Base-by-base conservation (phyloP, 2,329 filamentous ascomycete species). In the Trichoderma sp. region DNA sequence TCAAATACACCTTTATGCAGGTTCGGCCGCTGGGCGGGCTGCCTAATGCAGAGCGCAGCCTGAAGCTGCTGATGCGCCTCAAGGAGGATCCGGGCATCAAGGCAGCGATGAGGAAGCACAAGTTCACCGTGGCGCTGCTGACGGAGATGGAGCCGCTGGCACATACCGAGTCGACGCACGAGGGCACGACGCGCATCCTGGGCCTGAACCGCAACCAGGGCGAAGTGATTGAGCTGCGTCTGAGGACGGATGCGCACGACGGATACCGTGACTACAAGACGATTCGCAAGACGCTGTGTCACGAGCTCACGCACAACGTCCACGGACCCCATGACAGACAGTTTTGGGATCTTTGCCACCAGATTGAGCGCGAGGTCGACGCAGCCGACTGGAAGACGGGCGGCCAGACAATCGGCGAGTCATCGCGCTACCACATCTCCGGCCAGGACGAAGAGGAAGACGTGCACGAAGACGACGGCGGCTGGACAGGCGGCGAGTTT, bases 71-170 rank as follows among this genome's bases (percentile, higher is more conserved):
- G 2, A 84, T 91, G 77, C 87, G 91, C 0, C 84, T 99, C 4
- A 89, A 89, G 72, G 86, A 90, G 70, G 96, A 99, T 78, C 90
- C 92, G 0, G 96, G 96, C 8, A 95, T 99, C 80, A 90, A 90
- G 71, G 84, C 90, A 0, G 86, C 89, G 1, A 99, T 99, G 96
- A 84, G 86, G 18, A 90, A 89, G 74, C 94, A 97, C 82, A 87
- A 89, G 72, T 97, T 97, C 82, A 87, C 86, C 24, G 96, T 99
- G 0, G 90, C 90, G 0, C 80, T 98, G 3, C 84, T 99, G 30
- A 97, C 94, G 0, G 96, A 99, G 80, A 98, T 99, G 95, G 92
- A 99, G 74, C 96, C 96, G 0, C 85, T 90, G 0, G 86, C 90
- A 73, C 89, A 97, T 79, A 97, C 94, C 0, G 78, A 85, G 71